Evolutionary conservation across 2,329 filamentous ascomycete species (phyloP).

Genomic region (Fusarium marasasianum): DNA sequence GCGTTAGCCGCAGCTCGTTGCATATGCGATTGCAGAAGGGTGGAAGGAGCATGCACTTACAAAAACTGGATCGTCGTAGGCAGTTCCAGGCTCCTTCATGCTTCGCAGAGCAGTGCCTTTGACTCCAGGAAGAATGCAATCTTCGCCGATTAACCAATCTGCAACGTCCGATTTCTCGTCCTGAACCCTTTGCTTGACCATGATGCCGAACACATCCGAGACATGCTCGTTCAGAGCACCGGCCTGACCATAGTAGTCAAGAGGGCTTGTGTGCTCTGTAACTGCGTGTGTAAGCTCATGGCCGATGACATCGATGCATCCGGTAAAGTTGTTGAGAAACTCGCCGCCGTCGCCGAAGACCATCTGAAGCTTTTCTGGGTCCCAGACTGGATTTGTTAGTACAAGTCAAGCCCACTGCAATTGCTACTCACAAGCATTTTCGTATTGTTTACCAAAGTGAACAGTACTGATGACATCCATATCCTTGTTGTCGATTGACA

Average conservation of each 20-base stretch:
- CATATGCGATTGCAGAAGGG: not conserved
- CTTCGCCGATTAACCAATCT: slow-evolving; percentile 66
- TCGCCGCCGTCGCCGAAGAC: slow-evolving; percentile 65
- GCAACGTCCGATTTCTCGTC: slow-evolving; percentile 56
- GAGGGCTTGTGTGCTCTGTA: slow-evolving; percentile 59
- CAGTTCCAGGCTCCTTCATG: slow-evolving; percentile 64
- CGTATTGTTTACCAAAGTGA: slow-evolving; percentile 60
- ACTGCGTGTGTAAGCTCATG: slow-evolving; percentile 67
- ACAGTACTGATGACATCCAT: slow-evolving; percentile 61
- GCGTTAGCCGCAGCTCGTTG: no score
- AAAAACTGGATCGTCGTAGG: slow-evolving; percentile 62
- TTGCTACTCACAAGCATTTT: slow-evolving; percentile 58
- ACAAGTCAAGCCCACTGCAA: not conserved
- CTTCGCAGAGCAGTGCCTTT: slow-evolving; percentile 62
- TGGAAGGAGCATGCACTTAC: slow-evolving; percentile 35
- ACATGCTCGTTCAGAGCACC: slow-evolving; percentile 67
- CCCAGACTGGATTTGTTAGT: slow-evolving; percentile 55
- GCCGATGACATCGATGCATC: slow-evolving; percentile 64
- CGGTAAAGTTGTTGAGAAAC: slow-evolving; percentile 62
- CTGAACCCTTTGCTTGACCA: slow-evolving; percentile 64
- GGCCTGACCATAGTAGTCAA: slow-evolving; percentile 61
- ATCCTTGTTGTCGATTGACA: slow-evolving; percentile 62
- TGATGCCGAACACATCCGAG: slow-evolving; percentile 66
- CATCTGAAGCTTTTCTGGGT: slow-evolving; percentile 59
- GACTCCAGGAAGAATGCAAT: slow-evolving; percentile 59